Conservation (phyloP, 2,329 filamentous ascomycete genomes). For the Tolypocladium inflatum region DNA sequence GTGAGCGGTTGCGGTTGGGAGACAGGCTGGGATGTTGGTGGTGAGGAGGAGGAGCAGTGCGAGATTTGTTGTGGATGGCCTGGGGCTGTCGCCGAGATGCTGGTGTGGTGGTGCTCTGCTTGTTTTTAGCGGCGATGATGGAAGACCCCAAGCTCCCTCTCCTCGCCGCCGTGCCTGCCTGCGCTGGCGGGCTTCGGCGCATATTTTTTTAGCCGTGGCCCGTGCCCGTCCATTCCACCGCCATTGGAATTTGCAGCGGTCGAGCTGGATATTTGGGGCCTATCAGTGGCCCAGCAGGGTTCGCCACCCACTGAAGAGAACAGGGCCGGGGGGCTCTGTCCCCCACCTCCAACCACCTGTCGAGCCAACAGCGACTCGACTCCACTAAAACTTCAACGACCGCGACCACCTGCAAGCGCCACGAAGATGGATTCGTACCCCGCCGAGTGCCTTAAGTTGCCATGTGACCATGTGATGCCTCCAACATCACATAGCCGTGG, state of each 20-base stretch:
- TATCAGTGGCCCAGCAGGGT: not conserved
- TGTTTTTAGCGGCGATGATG: not conserved
- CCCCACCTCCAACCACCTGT: not conserved
- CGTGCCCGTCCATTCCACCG: not conserved
- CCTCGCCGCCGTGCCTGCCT: not conserved
- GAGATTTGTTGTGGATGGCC: not conserved
- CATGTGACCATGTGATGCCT: not conserved
- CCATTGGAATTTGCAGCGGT: not conserved
- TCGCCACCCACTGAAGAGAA: not conserved
- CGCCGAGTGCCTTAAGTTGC: not conserved
- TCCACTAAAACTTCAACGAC: not conserved
- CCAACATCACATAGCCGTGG: not conserved
- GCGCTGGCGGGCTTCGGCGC: not conserved
- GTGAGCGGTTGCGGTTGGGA: not conserved
- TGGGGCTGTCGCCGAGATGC: not conserved
- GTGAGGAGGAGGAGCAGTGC: not conserved
- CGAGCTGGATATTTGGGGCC: not conserved
- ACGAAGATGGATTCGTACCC: not conserved
- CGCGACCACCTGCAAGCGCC: not conserved
- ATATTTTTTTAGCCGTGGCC: not conserved
- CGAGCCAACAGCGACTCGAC: not conserved
- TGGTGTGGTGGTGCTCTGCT: not conserved
- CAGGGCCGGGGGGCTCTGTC: not conserved
- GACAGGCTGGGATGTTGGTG: not conserved
- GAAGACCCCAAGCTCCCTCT: not conserved